Conservation (phyloP, 202 grass and related monocot genomes). For the Tripidium arundinaceum region DNA sequence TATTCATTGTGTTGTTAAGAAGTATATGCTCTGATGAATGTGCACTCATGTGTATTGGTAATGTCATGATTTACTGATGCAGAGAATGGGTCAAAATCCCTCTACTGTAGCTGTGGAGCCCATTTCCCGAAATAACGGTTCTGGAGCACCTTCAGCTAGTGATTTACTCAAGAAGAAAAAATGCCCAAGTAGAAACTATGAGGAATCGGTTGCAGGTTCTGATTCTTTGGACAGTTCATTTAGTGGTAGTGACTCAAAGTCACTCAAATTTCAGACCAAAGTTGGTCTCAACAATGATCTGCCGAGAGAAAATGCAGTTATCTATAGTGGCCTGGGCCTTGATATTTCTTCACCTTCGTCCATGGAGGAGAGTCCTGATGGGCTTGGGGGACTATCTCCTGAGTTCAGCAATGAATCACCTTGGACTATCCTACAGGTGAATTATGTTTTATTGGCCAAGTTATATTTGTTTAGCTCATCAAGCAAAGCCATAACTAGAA, state of each 20-base stretch:
- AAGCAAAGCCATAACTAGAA: not conserved
- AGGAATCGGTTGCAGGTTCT: slow-evolving; percentile 19
- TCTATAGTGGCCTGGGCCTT: slow-evolving; percentile 77
- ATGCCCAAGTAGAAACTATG: slow-evolving; percentile 22
- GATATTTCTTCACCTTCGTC: slow-evolving; percentile 96
- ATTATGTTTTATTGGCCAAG: slow-evolving; percentile 15
- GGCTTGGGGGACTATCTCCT: slow-evolving; percentile 47
- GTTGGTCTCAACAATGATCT: slow-evolving; percentile 43
- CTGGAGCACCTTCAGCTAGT: slow-evolving; percentile 31
- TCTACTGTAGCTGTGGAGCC: slow-evolving; percentile 40
- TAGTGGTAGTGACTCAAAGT: slow-evolving; percentile 43
- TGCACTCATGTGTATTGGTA: not conserved
- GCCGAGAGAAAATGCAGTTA: slow-evolving; percentile 54
- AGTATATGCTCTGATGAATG: not conserved
- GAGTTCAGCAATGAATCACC: slow-evolving; percentile 82
- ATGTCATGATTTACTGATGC: slow-evolving; percentile 20
- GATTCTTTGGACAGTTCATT: slow-evolving; percentile 37
- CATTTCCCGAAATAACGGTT: slow-evolving; percentile 39
- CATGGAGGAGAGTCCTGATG: slow-evolving; percentile 73
- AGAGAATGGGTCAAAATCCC: slow-evolving; percentile 45
- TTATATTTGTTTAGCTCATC: not conserved
- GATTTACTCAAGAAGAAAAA: slow-evolving; percentile 37
- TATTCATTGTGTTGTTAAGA: slow-evolving; percentile 5
- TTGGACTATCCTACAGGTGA: slow-evolving; percentile 84
- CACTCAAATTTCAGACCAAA: slow-evolving; percentile 57